Base-by-base conservation (phyloP, 306 rosid species). In the Quillaja saponaria region DNA sequence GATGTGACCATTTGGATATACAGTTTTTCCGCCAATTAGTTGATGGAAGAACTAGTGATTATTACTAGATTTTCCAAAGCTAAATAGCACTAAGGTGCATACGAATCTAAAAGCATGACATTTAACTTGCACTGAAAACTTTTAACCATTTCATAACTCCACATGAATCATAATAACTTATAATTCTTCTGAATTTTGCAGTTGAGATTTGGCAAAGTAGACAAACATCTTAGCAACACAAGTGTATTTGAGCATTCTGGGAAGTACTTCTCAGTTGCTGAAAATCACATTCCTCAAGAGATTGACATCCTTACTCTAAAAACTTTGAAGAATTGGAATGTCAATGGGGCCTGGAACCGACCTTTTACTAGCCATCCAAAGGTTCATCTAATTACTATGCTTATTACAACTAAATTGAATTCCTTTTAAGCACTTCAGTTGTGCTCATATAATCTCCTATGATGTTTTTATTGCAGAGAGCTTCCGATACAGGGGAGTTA, bases 301-400 rank as follows among this genome's bases (percentile, higher is more conserved):
- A 79, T 87, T 35, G 88, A 90, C 65, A 77, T 83, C 51, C 55
- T 52, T 1, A 77, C 78, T 0, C 50, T 90, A 0, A 56, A 85
- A 62, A 79, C 87, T 15, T 53, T 79, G 5, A 72, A 63, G 11
- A 71, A 67, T 62, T 90, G 90, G 95, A 72, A 90, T 73, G 57
- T 84, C 13, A 61, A 45, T 34, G 86, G 68, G 11, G 64, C 79
- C 17, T 85, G 97, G 95, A 68, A 79, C 37, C 70, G 88, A 49
- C 84, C 95, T 19, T 87, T 77, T 56, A 66, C 61, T 1, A 85
- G 92, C 77, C 95, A 90, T 35, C 90, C 95, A 15, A 90, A 90
- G 82, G 90, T 80, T 25, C 10, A 39, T 51, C 25, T 46, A 34
- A 47, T 5, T n/a, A n/a, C n/a, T 2, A 48, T 35, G 1, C 6